A percentile compares a stretch with the other conserved stretches of the same genome.
These are phyloP conservation scores for Penicillium capsulatum DNA, from an alignment of 2,329 filamentous ascomycete species.

Conservation along the genomic window DNA sequence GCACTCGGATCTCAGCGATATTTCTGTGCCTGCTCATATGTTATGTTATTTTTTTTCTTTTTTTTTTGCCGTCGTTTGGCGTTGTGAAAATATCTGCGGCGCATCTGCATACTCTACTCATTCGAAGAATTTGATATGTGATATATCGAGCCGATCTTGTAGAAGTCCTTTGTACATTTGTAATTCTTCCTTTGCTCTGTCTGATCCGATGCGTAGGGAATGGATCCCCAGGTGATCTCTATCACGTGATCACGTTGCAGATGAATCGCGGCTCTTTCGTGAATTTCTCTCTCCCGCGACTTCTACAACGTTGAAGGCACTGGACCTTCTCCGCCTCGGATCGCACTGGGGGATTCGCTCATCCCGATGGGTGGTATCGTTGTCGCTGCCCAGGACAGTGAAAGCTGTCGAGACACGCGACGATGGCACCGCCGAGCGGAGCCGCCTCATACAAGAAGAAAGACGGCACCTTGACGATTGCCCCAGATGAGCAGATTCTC, in stretches of 20 bases:
- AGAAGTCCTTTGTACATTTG: too few species aligned
- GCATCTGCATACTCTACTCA: constrained; percentile 14
- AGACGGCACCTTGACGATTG: constrained; percentile 76
- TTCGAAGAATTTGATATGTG: constrained; percentile 1
- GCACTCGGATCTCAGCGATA: constrained; percentile 26
- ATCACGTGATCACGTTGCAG: constrained; percentile 4
- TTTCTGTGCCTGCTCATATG: constrained; percentile 5
- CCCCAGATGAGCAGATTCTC: constrained; percentile 67
- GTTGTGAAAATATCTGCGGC: constrained; percentile 7
- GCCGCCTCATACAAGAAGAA: constrained; percentile 89
- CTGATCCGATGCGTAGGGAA: too few species aligned
- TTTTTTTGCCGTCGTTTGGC: constrained; percentile 6
- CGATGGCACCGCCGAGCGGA: constrained; percentile 54
- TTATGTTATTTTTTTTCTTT: constrained; percentile 1
- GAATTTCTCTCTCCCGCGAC: constrained; percentile 3
- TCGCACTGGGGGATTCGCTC: constrained; percentile 18
- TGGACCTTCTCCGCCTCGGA: constrained; percentile 19
- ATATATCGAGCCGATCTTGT: not conserved
- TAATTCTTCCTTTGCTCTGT: too few species aligned
- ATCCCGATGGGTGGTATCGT: constrained; percentile 36
- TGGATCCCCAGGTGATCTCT: not conserved
- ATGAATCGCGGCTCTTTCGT: constrained; percentile 1
- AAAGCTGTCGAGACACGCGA: constrained; percentile 35
- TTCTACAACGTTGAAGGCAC: constrained; percentile 14
- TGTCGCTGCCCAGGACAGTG: constrained; percentile 35